Percentiles rank a stretch among this genome's conserved stretches.
These are phyloP conservation scores for Solanum chiquidenum DNA, from an alignment of 257 asterid genomes.

Conservation along the genomic window DNA sequence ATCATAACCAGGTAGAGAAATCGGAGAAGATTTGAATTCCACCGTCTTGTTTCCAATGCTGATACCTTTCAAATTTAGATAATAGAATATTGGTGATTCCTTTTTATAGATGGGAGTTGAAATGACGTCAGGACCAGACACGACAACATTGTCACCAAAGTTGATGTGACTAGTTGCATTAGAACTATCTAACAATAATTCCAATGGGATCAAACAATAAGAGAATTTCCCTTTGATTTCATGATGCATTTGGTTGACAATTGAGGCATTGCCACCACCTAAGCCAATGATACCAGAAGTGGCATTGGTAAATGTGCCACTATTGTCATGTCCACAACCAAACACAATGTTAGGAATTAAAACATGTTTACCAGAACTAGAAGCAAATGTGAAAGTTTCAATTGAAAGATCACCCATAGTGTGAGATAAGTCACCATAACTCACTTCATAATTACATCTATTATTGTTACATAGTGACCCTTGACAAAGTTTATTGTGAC, in stretches of 20 bases:
- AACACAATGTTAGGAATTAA: not conserved
- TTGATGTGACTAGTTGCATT: not conserved
- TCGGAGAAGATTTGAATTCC: not conserved
- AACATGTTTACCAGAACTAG: not conserved
- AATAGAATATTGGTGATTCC: not conserved
- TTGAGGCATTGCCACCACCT: not conserved
- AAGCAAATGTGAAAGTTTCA: not conserved
- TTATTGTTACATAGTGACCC: not conserved
- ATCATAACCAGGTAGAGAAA: not conserved
- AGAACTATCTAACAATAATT: not conserved
- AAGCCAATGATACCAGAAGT: slow-evolving; percentile 7
- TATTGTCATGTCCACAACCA: slow-evolving; percentile 8
- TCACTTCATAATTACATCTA: not conserved
- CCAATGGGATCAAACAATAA: slow-evolving; percentile 5
- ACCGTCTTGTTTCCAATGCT: slow-evolving; percentile 6
- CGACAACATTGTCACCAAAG: slow-evolving; percentile 2
- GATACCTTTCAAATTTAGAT: not conserved
- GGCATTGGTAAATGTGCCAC: not conserved
- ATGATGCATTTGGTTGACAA: not conserved
- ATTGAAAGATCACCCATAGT: not conserved
- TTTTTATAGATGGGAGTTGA: not conserved
- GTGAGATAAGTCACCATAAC: slow-evolving; percentile 5
- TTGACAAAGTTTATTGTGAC: not conserved
- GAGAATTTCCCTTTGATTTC: slow-evolving; percentile 1
- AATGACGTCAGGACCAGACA: not conserved